These are phyloP conservation scores for Nemania sp. DNA, from an alignment of 2,329 filamentous ascomycete genomes.

Conservation along the genomic window DNA sequence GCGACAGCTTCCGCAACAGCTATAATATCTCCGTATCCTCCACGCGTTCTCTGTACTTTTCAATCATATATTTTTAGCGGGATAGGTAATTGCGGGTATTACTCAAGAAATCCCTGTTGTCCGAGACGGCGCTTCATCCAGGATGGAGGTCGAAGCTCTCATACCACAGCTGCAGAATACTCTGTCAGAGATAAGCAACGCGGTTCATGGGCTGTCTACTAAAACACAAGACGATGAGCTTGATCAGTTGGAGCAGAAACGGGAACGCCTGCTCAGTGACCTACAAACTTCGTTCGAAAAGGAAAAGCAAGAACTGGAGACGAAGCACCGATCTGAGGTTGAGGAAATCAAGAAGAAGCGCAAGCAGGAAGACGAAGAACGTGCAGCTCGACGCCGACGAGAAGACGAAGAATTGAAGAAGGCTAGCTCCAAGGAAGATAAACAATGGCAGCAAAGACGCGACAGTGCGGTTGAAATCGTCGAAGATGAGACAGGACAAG, in stretches of 20 bases:
- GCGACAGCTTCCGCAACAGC: not conserved
- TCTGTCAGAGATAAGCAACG: slow-evolving; percentile 55
- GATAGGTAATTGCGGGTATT: not conserved
- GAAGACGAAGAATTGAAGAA: slow-evolving; percentile 55
- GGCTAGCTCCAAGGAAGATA: slow-evolving; percentile 50
- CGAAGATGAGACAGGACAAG: slow-evolving; percentile 53
- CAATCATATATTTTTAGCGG: not conserved
- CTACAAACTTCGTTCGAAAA: slow-evolving; percentile 50
- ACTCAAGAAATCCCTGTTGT: not conserved
- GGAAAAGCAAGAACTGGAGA: slow-evolving; percentile 49
- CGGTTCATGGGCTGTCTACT: slow-evolving; percentile 52
- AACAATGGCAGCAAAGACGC: slow-evolving; percentile 47
- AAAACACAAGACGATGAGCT: slow-evolving; percentile 53
- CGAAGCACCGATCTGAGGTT: slow-evolving; percentile 49
- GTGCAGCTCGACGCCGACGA: slow-evolving; percentile 50
- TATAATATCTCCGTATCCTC: not conserved
- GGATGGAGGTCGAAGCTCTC: slow-evolving; percentile 54
- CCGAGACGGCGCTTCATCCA: slow-evolving; percentile 11
- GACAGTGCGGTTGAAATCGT: slow-evolving; percentile 48
- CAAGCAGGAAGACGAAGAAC: slow-evolving; percentile 58
- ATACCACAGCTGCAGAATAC: slow-evolving; percentile 59
- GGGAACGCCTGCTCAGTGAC: slow-evolving; percentile 51
- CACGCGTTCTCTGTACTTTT: not conserved
- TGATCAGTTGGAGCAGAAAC: slow-evolving; percentile 55
- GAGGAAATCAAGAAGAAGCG: slow-evolving; percentile 53